phyloP scores from a whole-genome alignment of 371 early-diverging fungal species.

The Vittaforma corneae region DNA sequence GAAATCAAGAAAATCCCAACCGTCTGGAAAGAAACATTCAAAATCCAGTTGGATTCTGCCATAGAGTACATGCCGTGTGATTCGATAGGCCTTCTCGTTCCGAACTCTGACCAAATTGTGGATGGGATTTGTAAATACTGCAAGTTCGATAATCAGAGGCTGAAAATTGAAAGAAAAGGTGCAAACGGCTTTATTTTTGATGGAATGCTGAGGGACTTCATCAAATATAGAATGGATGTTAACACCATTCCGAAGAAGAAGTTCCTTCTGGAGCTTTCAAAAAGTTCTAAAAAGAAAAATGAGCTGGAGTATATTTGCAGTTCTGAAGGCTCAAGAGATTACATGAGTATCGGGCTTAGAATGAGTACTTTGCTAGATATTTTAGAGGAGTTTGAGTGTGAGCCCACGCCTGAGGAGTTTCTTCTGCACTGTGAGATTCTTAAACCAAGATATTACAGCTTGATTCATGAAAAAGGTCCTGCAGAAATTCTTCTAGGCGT shows the following conservation, averaged over 20 bases:
- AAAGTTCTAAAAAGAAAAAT: conserved; percentile 9
- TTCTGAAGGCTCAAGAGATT: conserved; percentile 50
- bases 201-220: conserved; percentile 47
- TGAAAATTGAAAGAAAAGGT: conserved; percentile 18
- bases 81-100: conserved; percentile 34
- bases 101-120: conserved; percentile 25
- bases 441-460: conserved; percentile 55
- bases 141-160: neutral
- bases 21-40: conserved; percentile 40
- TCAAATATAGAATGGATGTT: conserved; percentile 47
- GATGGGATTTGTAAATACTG: conserved; percentile 5
- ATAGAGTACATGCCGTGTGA: conserved; percentile 34
- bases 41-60: conserved; percentile 16
- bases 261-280: conserved; percentile 31
- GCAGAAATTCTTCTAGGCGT: conserved; percentile 48
- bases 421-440: conserved; percentile 48
- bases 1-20: conserved; percentile 11
- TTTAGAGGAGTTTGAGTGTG: conserved; percentile 41
- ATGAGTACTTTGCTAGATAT: conserved; percentile 52
- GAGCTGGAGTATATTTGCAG: conserved; percentile 47
- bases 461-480: conserved; percentile 37
- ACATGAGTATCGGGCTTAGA: conserved; percentile 32
- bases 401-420: conserved; percentile 35
- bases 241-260: conserved; percentile 48
- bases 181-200: conserved; percentile 28